Evolutionary conservation across 2,329 filamentous ascomycete genomes (phyloP).

Genomic region (Colletotrichum tofieldiae): DNA sequence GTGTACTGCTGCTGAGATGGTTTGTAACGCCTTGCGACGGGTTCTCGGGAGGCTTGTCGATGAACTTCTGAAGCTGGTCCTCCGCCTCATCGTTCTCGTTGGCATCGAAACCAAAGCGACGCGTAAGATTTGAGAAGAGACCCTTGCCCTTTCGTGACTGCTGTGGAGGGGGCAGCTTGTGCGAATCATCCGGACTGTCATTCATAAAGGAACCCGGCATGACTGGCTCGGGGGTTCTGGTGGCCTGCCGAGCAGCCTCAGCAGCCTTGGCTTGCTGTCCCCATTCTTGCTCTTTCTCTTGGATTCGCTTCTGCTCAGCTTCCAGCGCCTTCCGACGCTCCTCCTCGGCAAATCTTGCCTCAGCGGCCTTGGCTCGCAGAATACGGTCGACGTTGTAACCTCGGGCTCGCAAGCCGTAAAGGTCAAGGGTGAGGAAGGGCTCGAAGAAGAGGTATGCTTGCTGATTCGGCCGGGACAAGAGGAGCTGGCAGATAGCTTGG

Average conservation of each 20-base stretch:
- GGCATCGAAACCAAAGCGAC: constrained; percentile 77
- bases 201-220: constrained; percentile 83
- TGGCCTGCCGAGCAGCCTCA: constrained; percentile 57
- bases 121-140: constrained; percentile 79
- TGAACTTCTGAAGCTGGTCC: constrained; percentile 62
- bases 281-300: constrained; percentile 67
- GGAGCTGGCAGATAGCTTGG: constrained; percentile 84
- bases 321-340: constrained; percentile 82
- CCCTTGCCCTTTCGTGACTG: constrained; percentile 64
- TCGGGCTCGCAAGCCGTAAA: constrained; percentile 85
- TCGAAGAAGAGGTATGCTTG: constrained; percentile 93
- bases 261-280: constrained; percentile 59
- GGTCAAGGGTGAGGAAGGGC: constrained; percentile 87
- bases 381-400: constrained; percentile 99
- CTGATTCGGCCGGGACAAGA: constrained; percentile 87
- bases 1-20: constrained; percentile 33
- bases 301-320: constrained; percentile 79
- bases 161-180: constrained; percentile 49
- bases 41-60: constrained; percentile 52
- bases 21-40: constrained; percentile 27
- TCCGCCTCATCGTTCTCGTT: constrained; percentile 60
- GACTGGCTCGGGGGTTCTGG: constrained; percentile 59
- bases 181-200: constrained; percentile 72
- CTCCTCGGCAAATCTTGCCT: constrained; percentile 89
- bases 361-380: constrained; percentile 87